These are phyloP conservation scores for Periconia sp. DNA, from an alignment of 2,329 filamentous ascomycete species.

Conservation along the genomic window DNA sequence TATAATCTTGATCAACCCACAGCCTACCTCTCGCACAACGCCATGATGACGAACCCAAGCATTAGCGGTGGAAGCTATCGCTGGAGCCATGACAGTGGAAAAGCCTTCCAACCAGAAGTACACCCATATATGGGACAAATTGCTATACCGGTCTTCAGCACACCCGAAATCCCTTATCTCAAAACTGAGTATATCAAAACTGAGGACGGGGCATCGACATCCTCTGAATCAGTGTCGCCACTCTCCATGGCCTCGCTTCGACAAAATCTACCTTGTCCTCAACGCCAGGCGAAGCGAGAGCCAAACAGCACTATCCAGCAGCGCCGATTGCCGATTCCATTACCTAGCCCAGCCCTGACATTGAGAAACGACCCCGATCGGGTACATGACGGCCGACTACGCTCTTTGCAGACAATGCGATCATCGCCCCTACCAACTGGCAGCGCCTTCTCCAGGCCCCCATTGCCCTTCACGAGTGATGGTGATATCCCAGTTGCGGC, in stretches of 20 bases:
- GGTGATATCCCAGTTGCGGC: constrained; percentile 3
- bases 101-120: constrained; percentile 11
- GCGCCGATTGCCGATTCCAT: constrained; percentile 41
- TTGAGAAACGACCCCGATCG: constrained; percentile 37
- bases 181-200: too few species aligned
- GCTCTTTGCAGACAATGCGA: constrained; percentile 28
- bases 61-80: constrained; percentile 23
- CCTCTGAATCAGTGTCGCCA: constrained; percentile 31
- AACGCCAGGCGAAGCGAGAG: too few species aligned
- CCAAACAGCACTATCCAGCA: constrained; percentile 24
- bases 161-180: constrained; percentile 23
- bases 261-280: constrained; percentile 31
- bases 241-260: constrained; percentile 40
- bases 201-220: constrained; percentile 8
- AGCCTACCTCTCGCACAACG: constrained; percentile 25
- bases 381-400: constrained; percentile 38
- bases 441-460: constrained; percentile 25
- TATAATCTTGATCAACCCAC: constrained; percentile 31
- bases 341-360: constrained; percentile 30
- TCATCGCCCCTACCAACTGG: constrained; percentile 11
- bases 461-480: constrained; percentile 24
- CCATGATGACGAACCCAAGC: constrained; percentile 14
- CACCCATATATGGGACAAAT: constrained; percentile 30
- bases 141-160: constrained; percentile 14
- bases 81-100: constrained; percentile 23